phyloP scores from a whole-genome alignment of 805 yeast genomes.

The Teunomyces aglyptinius region DNA sequence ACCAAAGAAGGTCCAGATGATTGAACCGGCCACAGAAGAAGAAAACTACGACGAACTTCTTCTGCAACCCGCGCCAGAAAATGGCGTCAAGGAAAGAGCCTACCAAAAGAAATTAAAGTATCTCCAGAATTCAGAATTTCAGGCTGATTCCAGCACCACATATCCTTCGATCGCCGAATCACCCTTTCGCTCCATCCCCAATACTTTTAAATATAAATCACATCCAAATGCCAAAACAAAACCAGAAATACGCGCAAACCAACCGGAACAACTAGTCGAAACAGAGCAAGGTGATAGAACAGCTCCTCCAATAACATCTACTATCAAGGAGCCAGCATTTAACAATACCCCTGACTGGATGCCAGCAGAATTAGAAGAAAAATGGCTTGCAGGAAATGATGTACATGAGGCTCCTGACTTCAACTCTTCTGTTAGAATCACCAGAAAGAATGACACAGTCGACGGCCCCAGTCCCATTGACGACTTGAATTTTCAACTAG shows the following conservation, averaged over 20 bases:
- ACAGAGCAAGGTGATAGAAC: not conserved
- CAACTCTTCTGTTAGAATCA: slow-evolving; percentile 25
- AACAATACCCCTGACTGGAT: slow-evolving; percentile 41
- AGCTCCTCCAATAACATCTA: not conserved
- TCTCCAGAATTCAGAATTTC: slow-evolving; percentile 31
- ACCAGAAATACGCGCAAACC: slow-evolving; percentile 20
- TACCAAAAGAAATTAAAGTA: slow-evolving; percentile 36
- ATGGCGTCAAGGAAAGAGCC: slow-evolving; percentile 6
- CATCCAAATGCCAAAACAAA: slow-evolving; percentile 46
- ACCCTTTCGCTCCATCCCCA: slow-evolving; percentile 34
- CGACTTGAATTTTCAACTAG: slow-evolving; percentile 16
- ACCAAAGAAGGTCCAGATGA: not conserved
- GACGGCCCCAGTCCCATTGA: slow-evolving; percentile 2
- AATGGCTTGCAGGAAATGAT: slow-evolving; percentile 24
- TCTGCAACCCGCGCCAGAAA: slow-evolving; percentile 6
- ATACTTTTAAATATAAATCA: slow-evolving; percentile 44
- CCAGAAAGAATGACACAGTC: slow-evolving; percentile 9
- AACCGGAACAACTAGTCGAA: slow-evolving; percentile 1
- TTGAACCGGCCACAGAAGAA: no score
- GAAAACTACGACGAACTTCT: not conserved
- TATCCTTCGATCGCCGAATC: not conserved
- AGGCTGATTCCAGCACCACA: slow-evolving; percentile 12
- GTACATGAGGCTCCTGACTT: slow-evolving; percentile 13
- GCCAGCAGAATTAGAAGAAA: slow-evolving; percentile 38
- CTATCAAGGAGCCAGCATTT: slow-evolving; percentile 4